Base-by-base conservation (phyloP, 495 filamentous ascomycete species). In the Immersiella caudata region DNA sequence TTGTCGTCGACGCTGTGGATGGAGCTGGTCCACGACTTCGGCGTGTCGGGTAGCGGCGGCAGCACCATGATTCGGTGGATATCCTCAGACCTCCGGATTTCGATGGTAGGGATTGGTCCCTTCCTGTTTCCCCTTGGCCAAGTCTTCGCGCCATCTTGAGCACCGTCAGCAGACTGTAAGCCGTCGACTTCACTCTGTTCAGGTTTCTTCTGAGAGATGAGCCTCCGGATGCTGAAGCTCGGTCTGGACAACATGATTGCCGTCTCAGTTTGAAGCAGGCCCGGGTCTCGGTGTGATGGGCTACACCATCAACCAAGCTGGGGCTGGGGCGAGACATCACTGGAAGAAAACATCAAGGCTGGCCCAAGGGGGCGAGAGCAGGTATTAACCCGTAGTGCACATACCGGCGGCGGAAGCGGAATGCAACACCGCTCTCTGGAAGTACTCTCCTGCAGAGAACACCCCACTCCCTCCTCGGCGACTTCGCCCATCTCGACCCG, bases 1-100 rank as follows among this genome's bases (percentile, higher is more conserved):
- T 62, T 62, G 46, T 64, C 71, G 64, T 74, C 67, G 62, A 68
- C 80, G 56, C 76, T 82, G 75, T 74, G 79, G 70, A 83, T 80
- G 73, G 82, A 86, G 63, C 79, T 81, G 22, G 74, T 74, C 21
- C 81, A 85, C 21, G 83, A 82, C 65, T 79, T 75, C 21, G 80
- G 79, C 20, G 79, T 82, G 50, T 81, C 78, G 52, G 80, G 80
- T 16, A 82, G 65, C 14, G 81, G 77, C 50, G 81, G 81, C 60
- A 83, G 67, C 50, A 74, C 65, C 22, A 74, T 67, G 27, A 79
- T 78, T 27, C 74, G 73, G 68, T 82, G 79, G 56, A 82, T 73
- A 59, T 77, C 79, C 62, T 80, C 79, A 67, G 78, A 74, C 65
- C 74, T 73, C 29, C 73, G 63, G 57, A 79, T 74, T 27, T 79